Evolutionary conservation across 495 filamentous ascomycete species (phyloP), one percentile per base, ranked within the genome.

Genomic region (Lophiotrema nucula): DNA sequence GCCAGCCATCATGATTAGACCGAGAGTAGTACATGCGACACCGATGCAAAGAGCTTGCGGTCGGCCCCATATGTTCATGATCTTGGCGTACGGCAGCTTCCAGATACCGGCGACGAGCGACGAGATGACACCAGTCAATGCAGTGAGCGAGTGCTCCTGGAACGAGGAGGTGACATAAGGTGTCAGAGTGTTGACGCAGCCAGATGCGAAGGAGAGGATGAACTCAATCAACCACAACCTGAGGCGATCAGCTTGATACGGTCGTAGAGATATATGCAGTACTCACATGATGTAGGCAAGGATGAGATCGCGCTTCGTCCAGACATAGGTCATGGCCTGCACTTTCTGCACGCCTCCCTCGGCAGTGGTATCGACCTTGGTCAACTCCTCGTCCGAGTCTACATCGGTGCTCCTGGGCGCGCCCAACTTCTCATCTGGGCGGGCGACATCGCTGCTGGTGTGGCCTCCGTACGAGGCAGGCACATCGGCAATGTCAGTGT

Each of bases 21-120:
- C 77, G 21, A 78, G 12, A 1, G 71, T 75, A 1, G 67, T 66
- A 46, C 69, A 59, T 4, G 64, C 15, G 0, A 74, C 65, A 69
- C 75, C 72, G 43, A 78, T 22, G 15, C 67, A 75, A 62, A 84
- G 84, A 23, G 70, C 75, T 47, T 77, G 66, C 60, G 79, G 53
- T 67, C 81, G 66, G 50, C 83, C 85, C 77, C 81, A 88, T 18
- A 84, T 69, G 62, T 89, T 82, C 62, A 87, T 69, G 45, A 88
- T 71, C 69, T 87, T 87, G 38, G 83, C 84, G 18, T 85, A 69
- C 0, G 84, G 77, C 21, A 88, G 72, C 54, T 81, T 84, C 42
- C 75, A 70, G 23, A 86, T 73, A 50, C 84, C 86, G 53, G 79
- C 83, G 52, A 88, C 79, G 60, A 88, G 67, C 25, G 58, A 71